Evolutionary conservation across 208 protist genomes (phyloP), one percentile per base, ranked within the genome.

Genomic region (Crithidia thermophila): DNA sequence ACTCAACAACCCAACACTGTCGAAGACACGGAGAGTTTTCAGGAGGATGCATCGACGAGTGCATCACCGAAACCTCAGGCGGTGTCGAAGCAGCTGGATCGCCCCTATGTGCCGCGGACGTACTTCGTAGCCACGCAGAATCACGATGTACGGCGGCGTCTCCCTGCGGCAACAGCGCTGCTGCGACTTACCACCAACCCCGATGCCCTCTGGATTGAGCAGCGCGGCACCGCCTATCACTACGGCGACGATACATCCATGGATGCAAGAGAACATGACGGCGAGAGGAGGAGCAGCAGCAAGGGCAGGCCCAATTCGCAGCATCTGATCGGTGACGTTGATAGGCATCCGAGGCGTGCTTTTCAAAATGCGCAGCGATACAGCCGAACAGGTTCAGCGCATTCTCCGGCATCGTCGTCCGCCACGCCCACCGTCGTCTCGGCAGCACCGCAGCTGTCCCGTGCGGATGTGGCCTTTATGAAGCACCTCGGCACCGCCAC

Each of bases 101-200:
- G n/a, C n/a, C 63, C 64, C 4, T 72, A 23, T 34, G 7, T 27
- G 6, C 51, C 56, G 4, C 65, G 75, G 1, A 56, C 55, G 20
- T 79, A 77, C 57, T 93, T 91, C 68, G 75, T 92, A 9, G 89
- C 89, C 0, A 88, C 89, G 30, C 89, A 94, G 56, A 93, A 78
- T 30, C 86, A 92, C 62, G 86, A 94, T 58, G 77, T 91, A 43
- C 83, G 89, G 30, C 61, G 80, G 33, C 72, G 69, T 18, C 71
- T 94, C 10, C 72, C 84, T 11, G 46, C 46, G 0, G 62, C 59
- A 25, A 59, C 86, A 10, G 84, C 79, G 27, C 72, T 94, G 62
- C 79, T 94, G 52, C 83, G 89, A 11, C 62, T 88, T 33, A 86
- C 86, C 8, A 62, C 59, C 28, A 75, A 81, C 39, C 89, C 89